Percentiles rank a stretch among this genome's conserved stretches.
phyloP scores from a whole-genome alignment of 257 asterid species.

The Ocimum tenuiflorum region DNA sequence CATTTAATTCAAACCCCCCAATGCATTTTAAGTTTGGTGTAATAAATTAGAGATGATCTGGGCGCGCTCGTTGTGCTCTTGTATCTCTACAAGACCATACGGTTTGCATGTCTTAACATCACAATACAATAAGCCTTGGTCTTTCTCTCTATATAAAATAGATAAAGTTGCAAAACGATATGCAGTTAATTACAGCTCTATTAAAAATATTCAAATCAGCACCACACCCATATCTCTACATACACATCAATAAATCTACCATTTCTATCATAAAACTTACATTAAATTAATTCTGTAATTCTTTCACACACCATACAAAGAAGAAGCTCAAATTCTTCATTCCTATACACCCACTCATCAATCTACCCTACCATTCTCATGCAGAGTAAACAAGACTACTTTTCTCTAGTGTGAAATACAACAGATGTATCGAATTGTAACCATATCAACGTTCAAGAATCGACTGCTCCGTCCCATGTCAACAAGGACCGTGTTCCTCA shows the following conservation, averaged over 20 bases:
- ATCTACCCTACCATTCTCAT: conserved; percentile 13
- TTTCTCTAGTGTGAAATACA: conserved; percentile 17
- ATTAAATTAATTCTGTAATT: conserved; percentile 4
- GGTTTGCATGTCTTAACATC: not conserved
- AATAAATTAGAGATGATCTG: too few relatives aligned
- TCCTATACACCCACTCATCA: conserved; percentile 23
- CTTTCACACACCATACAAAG: conserved; percentile 20
- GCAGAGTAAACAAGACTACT: conserved; percentile 17
- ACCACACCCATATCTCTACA: conserved; percentile 2
- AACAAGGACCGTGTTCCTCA: not conserved
- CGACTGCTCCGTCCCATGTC: not conserved
- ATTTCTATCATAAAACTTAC: conserved; percentile 19
- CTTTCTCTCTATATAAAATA: not conserved
- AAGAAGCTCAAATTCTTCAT: not conserved
- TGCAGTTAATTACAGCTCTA: conserved; percentile 10
- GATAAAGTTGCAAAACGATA: conserved; percentile 3
- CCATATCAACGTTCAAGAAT: not conserved
- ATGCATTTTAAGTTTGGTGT: too few relatives aligned
- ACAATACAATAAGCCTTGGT: not conserved
- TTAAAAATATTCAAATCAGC: conserved; percentile 11
- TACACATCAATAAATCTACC: not conserved
- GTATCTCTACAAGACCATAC: too few relatives aligned
- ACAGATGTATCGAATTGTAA: not conserved
- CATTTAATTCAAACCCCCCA: too few relatives aligned
- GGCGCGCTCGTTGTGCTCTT: too few relatives aligned